Conservation (phyloP, 192 early-diverging fungal genomes). For the Backusella tarrabulga region DNA sequence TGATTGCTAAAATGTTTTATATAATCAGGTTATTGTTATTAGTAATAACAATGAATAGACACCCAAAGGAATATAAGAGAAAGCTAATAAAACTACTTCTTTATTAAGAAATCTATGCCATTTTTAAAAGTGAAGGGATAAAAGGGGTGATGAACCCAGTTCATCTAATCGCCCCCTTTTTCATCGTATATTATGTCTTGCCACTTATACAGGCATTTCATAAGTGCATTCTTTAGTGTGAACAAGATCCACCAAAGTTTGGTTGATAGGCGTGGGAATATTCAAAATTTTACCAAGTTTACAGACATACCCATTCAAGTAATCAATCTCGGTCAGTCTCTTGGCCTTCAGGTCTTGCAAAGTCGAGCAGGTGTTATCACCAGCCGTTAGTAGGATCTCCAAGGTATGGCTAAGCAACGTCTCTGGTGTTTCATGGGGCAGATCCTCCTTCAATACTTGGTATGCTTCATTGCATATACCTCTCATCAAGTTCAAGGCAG, state of each 20-base stretch:
- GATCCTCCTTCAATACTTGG: conserved; percentile 25
- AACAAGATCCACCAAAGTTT: conserved; percentile 28
- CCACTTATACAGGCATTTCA: neutral
- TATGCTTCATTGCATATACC: conserved; percentile 28
- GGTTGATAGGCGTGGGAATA: conserved; percentile 26
- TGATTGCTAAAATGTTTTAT: too few species aligned
- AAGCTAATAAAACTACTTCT: too few species aligned
- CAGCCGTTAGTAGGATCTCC: conserved; percentile 37
- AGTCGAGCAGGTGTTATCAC: conserved; percentile 52
- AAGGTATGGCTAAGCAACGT: conserved; percentile 40
- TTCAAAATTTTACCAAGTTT: conserved; percentile 42
- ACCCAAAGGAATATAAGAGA: too few species aligned
- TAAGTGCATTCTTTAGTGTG: conserved; percentile 16
- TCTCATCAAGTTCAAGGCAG: conserved; percentile 8
- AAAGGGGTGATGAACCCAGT: too few species aligned
- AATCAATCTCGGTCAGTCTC: conserved; percentile 55
- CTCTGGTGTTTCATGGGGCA: conserved; percentile 34
- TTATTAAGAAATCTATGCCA: too few species aligned
- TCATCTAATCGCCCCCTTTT: too few species aligned
- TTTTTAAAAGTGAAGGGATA: too few species aligned
- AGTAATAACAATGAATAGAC: too few species aligned
- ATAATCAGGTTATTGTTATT: too few species aligned
- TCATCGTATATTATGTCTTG: too few species aligned
- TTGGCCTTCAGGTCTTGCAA: conserved; percentile 44
- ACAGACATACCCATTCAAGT: conserved; percentile 61